Evolutionary conservation across 257 asterid genomes (phyloP).

Genomic region (Haberlea rhodopensis): DNA sequence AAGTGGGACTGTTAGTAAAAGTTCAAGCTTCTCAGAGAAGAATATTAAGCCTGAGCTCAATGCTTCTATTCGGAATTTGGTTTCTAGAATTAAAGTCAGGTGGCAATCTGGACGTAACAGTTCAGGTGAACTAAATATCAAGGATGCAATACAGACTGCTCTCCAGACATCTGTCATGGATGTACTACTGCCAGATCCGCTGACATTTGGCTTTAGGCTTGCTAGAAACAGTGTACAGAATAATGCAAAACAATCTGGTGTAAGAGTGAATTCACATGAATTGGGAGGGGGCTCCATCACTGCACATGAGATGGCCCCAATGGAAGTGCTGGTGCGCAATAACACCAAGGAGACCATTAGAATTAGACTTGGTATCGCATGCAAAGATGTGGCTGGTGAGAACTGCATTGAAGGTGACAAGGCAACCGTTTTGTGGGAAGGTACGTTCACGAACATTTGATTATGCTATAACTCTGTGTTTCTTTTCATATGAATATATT

Average conservation of each 20-base stretch:
- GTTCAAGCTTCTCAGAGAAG: constrained; percentile 79
- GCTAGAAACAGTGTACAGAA: constrained; percentile 35
- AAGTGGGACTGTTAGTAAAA: constrained; percentile 40
- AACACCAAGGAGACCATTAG: constrained; percentile 75
- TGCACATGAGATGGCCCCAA: constrained; percentile 78
- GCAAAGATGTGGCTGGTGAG: constrained; percentile 97
- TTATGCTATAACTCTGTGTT: constrained; percentile 6
- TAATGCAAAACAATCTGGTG: constrained; percentile 29
- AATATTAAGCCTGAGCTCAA: constrained; percentile 74
- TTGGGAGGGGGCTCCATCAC: constrained; percentile 45
- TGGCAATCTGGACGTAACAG: constrained; percentile 99
- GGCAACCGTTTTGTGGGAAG: constrained; percentile 98
- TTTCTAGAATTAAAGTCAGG: constrained; percentile 82
- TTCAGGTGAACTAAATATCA: constrained; percentile 86
- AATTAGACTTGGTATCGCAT: constrained; percentile 68
- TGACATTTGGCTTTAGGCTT: constrained; percentile 92
- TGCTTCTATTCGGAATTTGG: constrained; percentile 72
- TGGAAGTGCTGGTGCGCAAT: constrained; percentile 94
- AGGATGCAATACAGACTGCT: constrained; percentile 87
- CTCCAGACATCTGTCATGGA: constrained; percentile 96
- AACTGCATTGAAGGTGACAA: constrained; percentile 87
- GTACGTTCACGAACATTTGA: constrained; percentile 38
- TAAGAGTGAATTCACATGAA: constrained; percentile 22
- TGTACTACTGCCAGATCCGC: constrained; percentile 90
- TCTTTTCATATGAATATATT: not conserved